These are phyloP conservation scores for Phoenix roebelenii DNA, from an alignment of 176 grass and related monocot genomes.

Conservation along the genomic window DNA sequence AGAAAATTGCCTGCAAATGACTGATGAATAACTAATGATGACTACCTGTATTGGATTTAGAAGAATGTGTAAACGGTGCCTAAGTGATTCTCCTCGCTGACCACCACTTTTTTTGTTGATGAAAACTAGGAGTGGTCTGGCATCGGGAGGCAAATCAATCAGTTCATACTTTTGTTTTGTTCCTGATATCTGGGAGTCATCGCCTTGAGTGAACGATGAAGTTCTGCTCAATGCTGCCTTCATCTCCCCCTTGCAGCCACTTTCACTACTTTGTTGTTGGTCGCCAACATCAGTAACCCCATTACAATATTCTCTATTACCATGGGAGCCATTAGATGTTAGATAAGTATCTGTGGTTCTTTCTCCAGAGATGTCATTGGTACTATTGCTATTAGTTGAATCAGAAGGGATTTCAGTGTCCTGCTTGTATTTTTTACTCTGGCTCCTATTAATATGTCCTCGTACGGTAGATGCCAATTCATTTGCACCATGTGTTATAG, in stretches of 20 bases:
- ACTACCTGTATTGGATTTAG: constrained; percentile 22
- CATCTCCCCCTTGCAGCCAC: constrained; percentile 21
- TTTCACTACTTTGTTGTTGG: constrained; percentile 30
- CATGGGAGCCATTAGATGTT: constrained; percentile 16
- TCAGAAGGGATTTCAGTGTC: constrained; percentile 22
- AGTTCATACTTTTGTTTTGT: constrained; percentile 17
- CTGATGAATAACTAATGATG: neutral
- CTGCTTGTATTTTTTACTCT: constrained; percentile 7
- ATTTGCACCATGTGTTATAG: constrained; percentile 30
- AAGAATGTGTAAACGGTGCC: constrained; percentile 13
- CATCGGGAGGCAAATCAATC: constrained; percentile 14
- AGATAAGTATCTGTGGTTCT: constrained; percentile 8
- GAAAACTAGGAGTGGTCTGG: constrained; percentile 24
- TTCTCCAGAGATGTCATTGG: constrained; percentile 37
- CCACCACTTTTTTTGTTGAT: constrained; percentile 28
- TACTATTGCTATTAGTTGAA: constrained; percentile 22
- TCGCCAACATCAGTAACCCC: constrained; percentile 10
- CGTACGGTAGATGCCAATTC: constrained; percentile 22
- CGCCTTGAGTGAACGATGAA: neutral
- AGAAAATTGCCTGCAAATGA: too few species aligned
- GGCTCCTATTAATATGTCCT: constrained; percentile 12
- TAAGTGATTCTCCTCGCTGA: constrained; percentile 11
- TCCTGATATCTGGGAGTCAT: neutral
- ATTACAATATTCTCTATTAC: constrained; percentile 23
- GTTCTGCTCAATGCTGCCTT: constrained; percentile 7